A percentile compares a stretch with the other conserved stretches of the same genome.
Conservation (phyloP, 371 early-diverging fungal species). For the Zychaea mexicana region DNA sequence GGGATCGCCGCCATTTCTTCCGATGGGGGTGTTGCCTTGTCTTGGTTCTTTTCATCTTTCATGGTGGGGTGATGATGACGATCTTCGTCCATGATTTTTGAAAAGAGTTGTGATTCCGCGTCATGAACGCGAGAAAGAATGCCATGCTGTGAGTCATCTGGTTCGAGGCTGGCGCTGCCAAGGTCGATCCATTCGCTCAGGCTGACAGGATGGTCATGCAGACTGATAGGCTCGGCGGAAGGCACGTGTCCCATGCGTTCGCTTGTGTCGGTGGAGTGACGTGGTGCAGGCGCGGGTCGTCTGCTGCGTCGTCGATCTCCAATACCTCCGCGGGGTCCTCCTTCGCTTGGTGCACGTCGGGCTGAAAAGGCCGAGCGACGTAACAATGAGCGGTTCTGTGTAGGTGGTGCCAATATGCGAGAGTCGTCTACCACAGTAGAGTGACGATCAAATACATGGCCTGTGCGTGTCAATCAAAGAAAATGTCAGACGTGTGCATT, state of each 20-base stretch:
- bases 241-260: slow-evolving; percentile 9
- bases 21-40: slow-evolving; percentile 10
- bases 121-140: slow-evolving; percentile 35
- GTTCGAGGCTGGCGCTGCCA: slow-evolving; percentile 38
- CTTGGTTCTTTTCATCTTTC: slow-evolving; percentile 16
- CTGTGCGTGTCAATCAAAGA: too few species aligned
- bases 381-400: slow-evolving; percentile 18
- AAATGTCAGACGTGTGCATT: too few species aligned
- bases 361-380: slow-evolving; percentile 27
- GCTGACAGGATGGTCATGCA: slow-evolving; percentile 49
- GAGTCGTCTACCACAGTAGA: slow-evolving; percentile 14
- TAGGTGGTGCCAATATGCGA: slow-evolving; percentile 16
- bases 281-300: slow-evolving; percentile 6
- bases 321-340: not conserved
- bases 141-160: slow-evolving; percentile 38
- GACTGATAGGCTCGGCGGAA: slow-evolving; percentile 21
- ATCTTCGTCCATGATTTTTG: slow-evolving; percentile 29
- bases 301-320: slow-evolving; percentile 5
- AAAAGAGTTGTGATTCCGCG: slow-evolving; percentile 20
- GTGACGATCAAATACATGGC: slow-evolving; percentile 13
- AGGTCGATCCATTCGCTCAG: slow-evolving; percentile 55
- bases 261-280: slow-evolving; percentile 7
- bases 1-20: not conserved
- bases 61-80: slow-evolving; percentile 15
- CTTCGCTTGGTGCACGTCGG: slow-evolving; percentile 16